A percentile compares a stretch with the other conserved stretches of the same genome.
phyloP scores from a whole-genome alignment of 805 yeast species.

The Metschnikowia borealis region DNA sequence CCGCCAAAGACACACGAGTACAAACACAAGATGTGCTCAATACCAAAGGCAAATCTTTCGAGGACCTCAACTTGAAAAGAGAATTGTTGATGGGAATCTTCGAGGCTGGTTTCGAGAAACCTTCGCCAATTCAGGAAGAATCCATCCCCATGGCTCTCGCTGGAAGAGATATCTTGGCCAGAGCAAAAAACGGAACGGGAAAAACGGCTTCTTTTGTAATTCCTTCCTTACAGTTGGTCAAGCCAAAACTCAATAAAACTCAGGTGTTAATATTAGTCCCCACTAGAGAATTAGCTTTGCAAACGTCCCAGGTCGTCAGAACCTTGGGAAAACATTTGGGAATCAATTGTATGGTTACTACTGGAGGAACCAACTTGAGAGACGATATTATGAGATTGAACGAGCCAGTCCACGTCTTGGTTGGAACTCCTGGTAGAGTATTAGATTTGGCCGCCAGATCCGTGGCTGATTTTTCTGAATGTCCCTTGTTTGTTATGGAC shows the following conservation, averaged over 20 bases:
- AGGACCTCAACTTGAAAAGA: conserved; percentile 86
- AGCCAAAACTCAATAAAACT: conserved; percentile 77
- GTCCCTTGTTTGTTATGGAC: conserved; percentile 91
- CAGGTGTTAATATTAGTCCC: conserved; percentile 94
- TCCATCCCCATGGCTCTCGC: conserved; percentile 92
- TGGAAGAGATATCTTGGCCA: conserved; percentile 92
- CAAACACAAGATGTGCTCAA: conserved; percentile 95
- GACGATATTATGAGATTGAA: conserved; percentile 92
- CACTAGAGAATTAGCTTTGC: conserved; percentile 96
- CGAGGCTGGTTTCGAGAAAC: conserved; percentile 98
- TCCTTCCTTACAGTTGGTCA: conserved; percentile 84
- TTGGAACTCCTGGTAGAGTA: conserved; percentile 97
- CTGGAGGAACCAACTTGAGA: conserved; percentile 92
- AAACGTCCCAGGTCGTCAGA: conserved; percentile 95
- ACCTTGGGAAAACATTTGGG: conserved; percentile 93
- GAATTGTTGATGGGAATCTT: conserved; percentile 96
- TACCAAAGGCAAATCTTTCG: conserved; percentile 87
- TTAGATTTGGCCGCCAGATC: conserved; percentile 87
- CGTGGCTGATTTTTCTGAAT: conserved; percentile 80
- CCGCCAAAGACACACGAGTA: conserved; percentile 85
- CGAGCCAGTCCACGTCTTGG: conserved; percentile 90
- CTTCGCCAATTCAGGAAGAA: conserved; percentile 97
- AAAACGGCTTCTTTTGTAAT: conserved; percentile 97
- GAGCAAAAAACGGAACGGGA: conserved; percentile 99
- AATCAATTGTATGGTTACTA: conserved; percentile 92